These are phyloP conservation scores for Mycosphaerelloides madeirae DNA, from an alignment of 2,329 filamentous ascomycete genomes.

Conservation along the genomic window DNA sequence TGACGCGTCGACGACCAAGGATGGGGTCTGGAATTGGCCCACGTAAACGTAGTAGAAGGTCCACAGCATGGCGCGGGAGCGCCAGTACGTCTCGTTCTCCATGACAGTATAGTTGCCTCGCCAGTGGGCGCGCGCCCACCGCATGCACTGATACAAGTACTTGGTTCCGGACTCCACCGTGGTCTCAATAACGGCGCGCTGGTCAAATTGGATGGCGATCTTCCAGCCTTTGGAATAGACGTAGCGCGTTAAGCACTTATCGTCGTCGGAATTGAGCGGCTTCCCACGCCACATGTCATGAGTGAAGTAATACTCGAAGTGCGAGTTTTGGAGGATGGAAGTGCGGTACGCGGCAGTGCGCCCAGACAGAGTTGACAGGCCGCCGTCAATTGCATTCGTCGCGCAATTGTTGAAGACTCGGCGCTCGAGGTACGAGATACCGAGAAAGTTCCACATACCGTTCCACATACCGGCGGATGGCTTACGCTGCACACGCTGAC, in stretches of 20 bases:
- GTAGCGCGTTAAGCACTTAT: conserved; percentile 58
- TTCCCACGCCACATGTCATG: conserved; percentile 50
- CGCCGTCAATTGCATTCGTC: conserved; percentile 54
- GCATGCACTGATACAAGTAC: conserved; percentile 50
- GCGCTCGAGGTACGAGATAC: conserved; percentile 55
- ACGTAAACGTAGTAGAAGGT: conserved; percentile 55
- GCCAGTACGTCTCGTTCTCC: conserved; percentile 32
- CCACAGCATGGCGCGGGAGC: conserved; percentile 43
- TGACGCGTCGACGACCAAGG: conserved; percentile 48
- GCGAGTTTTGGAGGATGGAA: conserved; percentile 42
- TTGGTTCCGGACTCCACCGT: conserved; percentile 49
- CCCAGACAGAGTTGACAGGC: conserved; percentile 56
- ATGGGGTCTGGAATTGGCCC: conserved; percentile 52
- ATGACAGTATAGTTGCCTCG: conserved; percentile 52
- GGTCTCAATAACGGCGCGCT: conserved; percentile 48
- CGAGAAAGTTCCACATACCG: conserved; percentile 53
- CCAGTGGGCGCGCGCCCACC: conserved; percentile 58
- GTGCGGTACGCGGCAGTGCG: conserved; percentile 52
- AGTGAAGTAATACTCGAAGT: conserved; percentile 44
- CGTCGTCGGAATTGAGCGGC: conserved; percentile 54
- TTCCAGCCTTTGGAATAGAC: conserved; percentile 48
- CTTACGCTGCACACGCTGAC: conserved; percentile 49
- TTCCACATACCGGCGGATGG: conserved; percentile 12
- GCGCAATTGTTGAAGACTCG: conserved; percentile 59
- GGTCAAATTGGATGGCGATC: conserved; percentile 52